Conservation (phyloP, 1,284 basidiomycete genomes). For the Pseudomicrostroma phylloplanum region DNA sequence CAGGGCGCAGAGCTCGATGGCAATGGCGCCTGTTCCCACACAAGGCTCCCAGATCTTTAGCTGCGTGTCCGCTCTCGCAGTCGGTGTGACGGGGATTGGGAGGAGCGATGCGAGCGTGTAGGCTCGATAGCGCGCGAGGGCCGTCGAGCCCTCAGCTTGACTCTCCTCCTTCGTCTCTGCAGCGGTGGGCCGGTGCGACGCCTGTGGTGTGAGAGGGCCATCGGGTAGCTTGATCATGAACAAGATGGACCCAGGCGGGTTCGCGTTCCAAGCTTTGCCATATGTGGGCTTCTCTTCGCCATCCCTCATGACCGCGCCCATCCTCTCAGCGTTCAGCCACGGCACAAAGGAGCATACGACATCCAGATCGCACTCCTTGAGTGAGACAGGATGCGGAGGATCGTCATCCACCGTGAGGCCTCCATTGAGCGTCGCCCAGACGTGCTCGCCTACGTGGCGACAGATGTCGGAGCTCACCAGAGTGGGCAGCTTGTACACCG, state of each 20-base stretch:
- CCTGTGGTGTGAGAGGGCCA: too few relatives aligned
- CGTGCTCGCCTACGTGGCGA: slow-evolving; percentile 27
- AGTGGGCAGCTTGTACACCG: slow-evolving; percentile 41
- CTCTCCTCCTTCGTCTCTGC: background rate
- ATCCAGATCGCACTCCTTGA: slow-evolving; percentile 10
- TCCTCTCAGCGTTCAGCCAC: background rate
- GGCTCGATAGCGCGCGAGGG: slow-evolving; percentile 11
- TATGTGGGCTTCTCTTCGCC: background rate
- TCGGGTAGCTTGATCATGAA: slow-evolving; percentile 8
- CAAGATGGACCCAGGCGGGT: slow-evolving; percentile 6
- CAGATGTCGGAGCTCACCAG: slow-evolving; percentile 34
- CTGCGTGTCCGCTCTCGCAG: background rate
- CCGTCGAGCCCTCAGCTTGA: slow-evolving; percentile 9
- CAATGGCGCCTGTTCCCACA: slow-evolving; percentile 13
- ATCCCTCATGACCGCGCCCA: background rate
- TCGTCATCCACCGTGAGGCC: background rate
- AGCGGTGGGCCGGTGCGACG: background rate
- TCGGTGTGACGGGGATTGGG: background rate
- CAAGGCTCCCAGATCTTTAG: slow-evolving; percentile 17
- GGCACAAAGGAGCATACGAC: slow-evolving; percentile 4
- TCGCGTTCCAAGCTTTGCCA: slow-evolving; percentile 1
- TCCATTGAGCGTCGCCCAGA: slow-evolving; percentile 1
- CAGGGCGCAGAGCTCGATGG: slow-evolving; percentile 10
- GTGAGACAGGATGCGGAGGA: background rate
- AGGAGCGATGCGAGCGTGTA: slow-evolving; percentile 11